phyloP scores from a whole-genome alignment of 2,329 filamentous ascomycete genomes.

The Botryotinia narcissicola region DNA sequence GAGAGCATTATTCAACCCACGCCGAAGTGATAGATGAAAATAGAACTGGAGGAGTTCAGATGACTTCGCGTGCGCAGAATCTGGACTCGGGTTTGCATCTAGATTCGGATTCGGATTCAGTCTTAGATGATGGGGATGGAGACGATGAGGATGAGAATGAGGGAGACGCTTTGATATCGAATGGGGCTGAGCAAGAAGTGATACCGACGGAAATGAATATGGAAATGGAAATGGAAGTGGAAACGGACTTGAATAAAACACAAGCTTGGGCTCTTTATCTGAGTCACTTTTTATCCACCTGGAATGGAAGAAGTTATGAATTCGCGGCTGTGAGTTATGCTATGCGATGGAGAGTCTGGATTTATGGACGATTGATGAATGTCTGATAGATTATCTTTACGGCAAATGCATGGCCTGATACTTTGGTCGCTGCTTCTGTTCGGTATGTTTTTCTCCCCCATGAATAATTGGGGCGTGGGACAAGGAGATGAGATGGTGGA shows the following conservation, averaged over 20 bases:
- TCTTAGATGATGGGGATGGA: neutral
- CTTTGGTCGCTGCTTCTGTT: constrained; percentile 42
- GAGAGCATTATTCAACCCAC: neutral
- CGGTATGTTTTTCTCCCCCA: constrained; percentile 36
- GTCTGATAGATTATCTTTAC: constrained; percentile 51
- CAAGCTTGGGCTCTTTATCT: constrained; percentile 47
- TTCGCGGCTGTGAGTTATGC: constrained; percentile 33
- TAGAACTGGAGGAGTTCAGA: neutral
- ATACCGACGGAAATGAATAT: neutral
- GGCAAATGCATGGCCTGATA: constrained; percentile 47
- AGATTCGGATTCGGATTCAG: neutral
- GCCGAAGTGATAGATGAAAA: neutral
- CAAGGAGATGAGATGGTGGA: neutral
- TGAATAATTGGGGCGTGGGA: neutral
- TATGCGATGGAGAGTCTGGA: constrained; percentile 42
- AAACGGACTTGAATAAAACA: constrained; percentile 25
- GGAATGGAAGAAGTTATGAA: constrained; percentile 52
- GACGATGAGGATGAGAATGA: neutral
- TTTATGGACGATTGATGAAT: constrained; percentile 42
- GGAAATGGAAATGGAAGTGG: neutral
- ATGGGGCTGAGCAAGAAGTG: neutral
- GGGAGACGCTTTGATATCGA: neutral
- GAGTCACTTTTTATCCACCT: constrained; percentile 55
- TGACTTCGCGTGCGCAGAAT: neutral
- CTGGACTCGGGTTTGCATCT: neutral